Evolutionary conservation across 2,329 filamentous ascomycete genomes (phyloP), one percentile per base, ranked within the genome.

Genomic region (Dendrostoma leiphaemia): DNA sequence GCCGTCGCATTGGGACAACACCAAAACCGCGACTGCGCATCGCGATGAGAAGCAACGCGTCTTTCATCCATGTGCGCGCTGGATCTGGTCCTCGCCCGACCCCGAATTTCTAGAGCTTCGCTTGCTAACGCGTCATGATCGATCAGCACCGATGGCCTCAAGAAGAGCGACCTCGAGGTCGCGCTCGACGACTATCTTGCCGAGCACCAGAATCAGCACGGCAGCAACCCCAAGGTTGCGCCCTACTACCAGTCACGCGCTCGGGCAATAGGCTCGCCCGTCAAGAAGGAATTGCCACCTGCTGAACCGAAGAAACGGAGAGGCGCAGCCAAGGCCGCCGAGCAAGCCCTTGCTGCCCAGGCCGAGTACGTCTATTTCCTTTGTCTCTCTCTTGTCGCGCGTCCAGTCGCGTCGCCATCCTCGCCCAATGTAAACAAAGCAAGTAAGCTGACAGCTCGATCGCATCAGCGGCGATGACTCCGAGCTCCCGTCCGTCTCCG

Each of bases 81-180:
- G 15, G 3, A 19, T 6, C 5, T 45, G 37, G 6, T 13, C 17
- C 19, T 9, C 15, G n/a, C 10, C 7, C 9, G 2, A 6, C 12
- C 4, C 17, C 26, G 5, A 21, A 15, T 10, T 34, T 3, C 23
- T 19, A 5, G 31, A 13, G 13, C 12, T 2, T 23, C 6, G 6
- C 17, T 26, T 41, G 26, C 51, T 48, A 62, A 54, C 59, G 58
- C 61, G 56, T 64, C 57, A 43, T 61, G 46, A 57, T 44, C 51
- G 37, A 53, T 60, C 65, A 92, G 89, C 66, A 85, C 82, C 65
- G 84, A 90, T 61, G 77, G 79, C 53, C 74, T 87, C 60, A 89
- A 88, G 70, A 96, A 96, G 73, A 77, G 79, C 60, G 91, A 96
- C 46, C 82, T 97, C 57, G 90, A 93, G 66, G 70, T 80, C 56